phyloP scores from a whole-genome alignment of 2,329 filamentous ascomycete genomes.

The Teratosphaeria epicoccoides region DNA sequence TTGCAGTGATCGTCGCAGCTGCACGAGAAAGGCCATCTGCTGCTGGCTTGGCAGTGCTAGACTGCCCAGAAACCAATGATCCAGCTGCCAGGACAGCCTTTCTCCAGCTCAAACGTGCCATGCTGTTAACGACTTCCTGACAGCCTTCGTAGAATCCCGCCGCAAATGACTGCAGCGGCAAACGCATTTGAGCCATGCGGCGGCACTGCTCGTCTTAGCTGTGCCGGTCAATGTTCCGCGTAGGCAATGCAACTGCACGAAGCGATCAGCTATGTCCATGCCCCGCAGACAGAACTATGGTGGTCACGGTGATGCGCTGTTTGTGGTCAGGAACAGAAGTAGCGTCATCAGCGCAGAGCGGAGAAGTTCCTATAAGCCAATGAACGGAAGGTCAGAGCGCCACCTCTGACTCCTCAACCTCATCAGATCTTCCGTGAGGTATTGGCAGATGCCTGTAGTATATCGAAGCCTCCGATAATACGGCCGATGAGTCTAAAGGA shows the following conservation, averaged over 20 bases:
- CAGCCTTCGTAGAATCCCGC: not conserved
- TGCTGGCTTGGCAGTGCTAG: not conserved
- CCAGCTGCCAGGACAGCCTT: not conserved
- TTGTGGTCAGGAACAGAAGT: not conserved
- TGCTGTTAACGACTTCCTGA: not conserved
- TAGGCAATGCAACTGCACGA: not conserved
- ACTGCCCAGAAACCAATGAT: not conserved
- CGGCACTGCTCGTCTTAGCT: not conserved
- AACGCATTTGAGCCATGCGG: not conserved
- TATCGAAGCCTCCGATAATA: not conserved
- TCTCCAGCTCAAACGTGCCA: not conserved
- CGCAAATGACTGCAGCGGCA: not conserved
- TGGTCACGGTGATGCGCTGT: too few relatives aligned
- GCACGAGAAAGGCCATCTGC: not conserved
- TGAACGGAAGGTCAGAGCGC: not conserved
- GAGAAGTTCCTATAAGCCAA: not conserved
- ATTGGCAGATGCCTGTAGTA: not conserved
- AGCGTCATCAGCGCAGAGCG: not conserved
- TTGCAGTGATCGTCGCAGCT: not conserved
- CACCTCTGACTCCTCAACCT: not conserved
- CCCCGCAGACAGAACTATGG: not conserved
- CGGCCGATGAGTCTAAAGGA: not conserved
- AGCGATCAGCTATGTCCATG: not conserved
- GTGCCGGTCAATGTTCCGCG: not conserved
- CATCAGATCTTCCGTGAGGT: not conserved